These are phyloP conservation scores for Populus simonii DNA, from an alignment of 345 rosid species.

Conservation along the genomic window DNA sequence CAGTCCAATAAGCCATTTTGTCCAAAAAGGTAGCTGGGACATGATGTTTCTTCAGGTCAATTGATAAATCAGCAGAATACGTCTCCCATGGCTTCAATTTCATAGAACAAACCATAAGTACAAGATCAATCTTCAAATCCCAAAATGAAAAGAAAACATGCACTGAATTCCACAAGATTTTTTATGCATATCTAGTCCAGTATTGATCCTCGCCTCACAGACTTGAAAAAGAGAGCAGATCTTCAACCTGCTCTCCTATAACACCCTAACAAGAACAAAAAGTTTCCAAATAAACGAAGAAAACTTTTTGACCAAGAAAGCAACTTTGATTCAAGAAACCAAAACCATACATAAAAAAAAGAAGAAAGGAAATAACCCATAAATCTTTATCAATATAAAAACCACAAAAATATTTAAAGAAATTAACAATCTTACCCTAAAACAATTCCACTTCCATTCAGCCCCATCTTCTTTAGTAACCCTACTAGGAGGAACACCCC, in stretches of 20 bases:
- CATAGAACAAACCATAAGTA: conserved; percentile 5
- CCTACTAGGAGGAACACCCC: conserved; percentile 70
- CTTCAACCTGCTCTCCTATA: too few species aligned
- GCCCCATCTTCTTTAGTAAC: conserved; percentile 56
- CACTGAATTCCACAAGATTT: neutral
- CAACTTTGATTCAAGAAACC: neutral
- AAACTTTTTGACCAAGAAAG: neutral
- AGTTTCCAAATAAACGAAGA: neutral
- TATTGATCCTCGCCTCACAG: too few species aligned
- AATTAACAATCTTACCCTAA: conserved; percentile 41
- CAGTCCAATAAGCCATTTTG: conserved; percentile 62
- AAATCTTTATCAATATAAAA: neutral
- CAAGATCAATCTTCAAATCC: neutral
- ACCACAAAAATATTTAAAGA: neutral
- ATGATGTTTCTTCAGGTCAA: conserved; percentile 73
- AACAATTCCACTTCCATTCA: conserved; percentile 84
- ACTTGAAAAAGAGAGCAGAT: too few species aligned
- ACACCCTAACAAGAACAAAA: neutral
- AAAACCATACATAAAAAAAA: neutral
- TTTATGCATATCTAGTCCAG: neutral
- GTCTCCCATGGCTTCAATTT: conserved; percentile 75
- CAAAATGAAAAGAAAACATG: neutral
- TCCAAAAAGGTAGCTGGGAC: conserved; percentile 51
- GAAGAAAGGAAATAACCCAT: neutral
- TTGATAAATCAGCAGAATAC: conserved; percentile 45